phyloP scores from a whole-genome alignment of 2,329 filamentous ascomycete genomes.

The Scedosporium minutisporum region DNA sequence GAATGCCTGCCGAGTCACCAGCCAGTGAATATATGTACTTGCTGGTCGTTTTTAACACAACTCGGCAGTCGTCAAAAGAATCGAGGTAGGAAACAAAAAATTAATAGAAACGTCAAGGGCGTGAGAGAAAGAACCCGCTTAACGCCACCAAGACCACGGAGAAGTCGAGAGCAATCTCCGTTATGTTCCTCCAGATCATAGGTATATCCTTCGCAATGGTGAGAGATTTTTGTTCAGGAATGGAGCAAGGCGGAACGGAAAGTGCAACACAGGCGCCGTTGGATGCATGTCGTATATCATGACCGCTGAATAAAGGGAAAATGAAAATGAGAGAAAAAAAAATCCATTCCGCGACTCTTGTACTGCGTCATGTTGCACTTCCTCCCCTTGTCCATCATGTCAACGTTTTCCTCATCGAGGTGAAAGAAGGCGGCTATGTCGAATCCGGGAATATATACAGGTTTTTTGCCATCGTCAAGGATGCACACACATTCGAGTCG shows the following conservation, averaged over 20 bases:
- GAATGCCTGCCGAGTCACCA: neutral
- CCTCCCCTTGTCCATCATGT: neutral
- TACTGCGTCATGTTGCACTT: neutral
- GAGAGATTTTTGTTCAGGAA: neutral
- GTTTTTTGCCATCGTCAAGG: neutral
- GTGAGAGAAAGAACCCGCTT: neutral
- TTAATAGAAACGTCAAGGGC: neutral
- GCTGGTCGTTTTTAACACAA: neutral
- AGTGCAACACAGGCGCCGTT: neutral
- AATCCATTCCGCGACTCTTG: neutral
- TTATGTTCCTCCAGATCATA: neutral
- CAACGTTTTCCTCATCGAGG: neutral
- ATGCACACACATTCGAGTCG: neutral
- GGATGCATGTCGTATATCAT: neutral
- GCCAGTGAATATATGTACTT: neutral
- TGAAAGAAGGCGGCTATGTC: neutral
- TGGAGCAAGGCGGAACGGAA: neutral
- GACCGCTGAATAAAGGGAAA: neutral
- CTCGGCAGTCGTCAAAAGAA: neutral
- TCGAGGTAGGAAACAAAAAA: neutral
- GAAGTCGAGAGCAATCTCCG: neutral
- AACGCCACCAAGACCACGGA: neutral
- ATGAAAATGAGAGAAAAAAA: neutral
- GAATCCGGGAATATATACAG: constrained; percentile 1
- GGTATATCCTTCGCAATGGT: neutral